phyloP scores from a whole-genome alignment of 345 rosid genomes.

The Salix caprea region DNA sequence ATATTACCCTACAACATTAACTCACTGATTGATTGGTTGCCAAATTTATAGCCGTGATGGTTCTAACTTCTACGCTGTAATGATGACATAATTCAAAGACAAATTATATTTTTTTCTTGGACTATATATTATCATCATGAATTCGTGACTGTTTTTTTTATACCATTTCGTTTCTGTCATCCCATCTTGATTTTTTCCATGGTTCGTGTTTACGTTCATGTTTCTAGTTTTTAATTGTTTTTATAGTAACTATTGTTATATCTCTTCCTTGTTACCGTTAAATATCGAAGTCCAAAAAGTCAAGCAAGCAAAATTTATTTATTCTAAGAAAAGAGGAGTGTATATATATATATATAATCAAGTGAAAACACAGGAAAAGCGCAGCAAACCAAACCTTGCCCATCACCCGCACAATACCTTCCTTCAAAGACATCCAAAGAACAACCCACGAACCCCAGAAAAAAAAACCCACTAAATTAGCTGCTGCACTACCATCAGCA shows the following conservation, averaged over 20 bases:
- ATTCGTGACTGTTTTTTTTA: neutral
- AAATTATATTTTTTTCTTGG: neutral
- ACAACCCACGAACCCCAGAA: conserved; percentile 16
- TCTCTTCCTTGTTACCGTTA: conserved; percentile 43
- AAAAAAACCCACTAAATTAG: neutral
- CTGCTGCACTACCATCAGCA: neutral
- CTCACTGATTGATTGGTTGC: neutral
- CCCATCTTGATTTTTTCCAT: neutral
- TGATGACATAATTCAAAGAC: too few relatives aligned
- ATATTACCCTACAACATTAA: neutral
- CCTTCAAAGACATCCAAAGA: conserved; percentile 61
- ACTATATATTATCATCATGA: neutral
- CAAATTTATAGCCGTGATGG: neutral
- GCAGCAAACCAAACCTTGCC: conserved; percentile 8
- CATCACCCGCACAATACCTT: conserved; percentile 32
- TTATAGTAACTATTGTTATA: neutral
- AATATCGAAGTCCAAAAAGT: conserved; percentile 7
- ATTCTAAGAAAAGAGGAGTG: neutral
- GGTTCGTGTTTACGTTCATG: neutral
- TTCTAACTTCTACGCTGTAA: neutral
- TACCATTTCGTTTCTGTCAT: neutral
- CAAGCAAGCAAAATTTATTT: neutral
- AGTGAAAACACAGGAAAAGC: neutral
- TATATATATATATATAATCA: neutral
- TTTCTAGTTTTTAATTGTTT: neutral